phyloP scores from a whole-genome alignment of 208 protist genomes.

The Trypanosoma scelopori region DNA sequence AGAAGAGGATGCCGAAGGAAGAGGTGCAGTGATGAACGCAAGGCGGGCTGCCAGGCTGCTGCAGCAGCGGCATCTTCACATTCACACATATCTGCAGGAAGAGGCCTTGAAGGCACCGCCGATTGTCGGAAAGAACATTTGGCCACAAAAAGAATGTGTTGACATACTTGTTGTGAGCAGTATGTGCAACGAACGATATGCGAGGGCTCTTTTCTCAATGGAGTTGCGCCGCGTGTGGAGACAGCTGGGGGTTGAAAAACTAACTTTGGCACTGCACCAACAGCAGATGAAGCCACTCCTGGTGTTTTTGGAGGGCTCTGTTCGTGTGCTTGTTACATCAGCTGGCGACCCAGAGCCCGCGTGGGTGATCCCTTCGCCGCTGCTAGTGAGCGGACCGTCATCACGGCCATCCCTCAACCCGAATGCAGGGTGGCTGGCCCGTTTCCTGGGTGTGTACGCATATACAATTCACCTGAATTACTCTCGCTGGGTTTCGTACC shows the following conservation, averaged over 20 bases:
- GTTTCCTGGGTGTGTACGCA: conserved; percentile 15
- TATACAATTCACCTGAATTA: conserved; percentile 22
- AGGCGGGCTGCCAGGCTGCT: conserved; percentile 6
- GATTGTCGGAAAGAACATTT: background rate
- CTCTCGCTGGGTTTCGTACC: conserved; percentile 12
- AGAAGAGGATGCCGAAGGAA: background rate
- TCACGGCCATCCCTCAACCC: background rate
- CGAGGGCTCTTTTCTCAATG: background rate
- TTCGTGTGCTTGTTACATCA: conserved; percentile 13
- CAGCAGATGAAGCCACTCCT: too few relatives aligned
- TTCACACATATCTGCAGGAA: background rate
- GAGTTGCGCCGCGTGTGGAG: conserved; percentile 4
- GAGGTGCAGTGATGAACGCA: background rate
- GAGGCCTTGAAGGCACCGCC: background rate
- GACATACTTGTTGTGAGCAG: conserved; percentile 24
- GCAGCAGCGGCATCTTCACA: background rate
- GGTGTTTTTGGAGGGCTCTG: background rate
- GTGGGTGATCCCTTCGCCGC: conserved; percentile 8
- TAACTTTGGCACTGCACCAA: too few relatives aligned
- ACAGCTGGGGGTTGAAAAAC: background rate
- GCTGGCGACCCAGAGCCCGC: conserved; percentile 3
- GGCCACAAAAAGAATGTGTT: conserved; percentile 10
- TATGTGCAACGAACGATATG: conserved; percentile 25
- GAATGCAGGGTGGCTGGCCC: background rate
- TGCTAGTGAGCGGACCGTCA: conserved; percentile 1